These are phyloP conservation scores for Rosa hybrid DNA, from an alignment of 331 rosid species.

Conservation along the genomic window DNA sequence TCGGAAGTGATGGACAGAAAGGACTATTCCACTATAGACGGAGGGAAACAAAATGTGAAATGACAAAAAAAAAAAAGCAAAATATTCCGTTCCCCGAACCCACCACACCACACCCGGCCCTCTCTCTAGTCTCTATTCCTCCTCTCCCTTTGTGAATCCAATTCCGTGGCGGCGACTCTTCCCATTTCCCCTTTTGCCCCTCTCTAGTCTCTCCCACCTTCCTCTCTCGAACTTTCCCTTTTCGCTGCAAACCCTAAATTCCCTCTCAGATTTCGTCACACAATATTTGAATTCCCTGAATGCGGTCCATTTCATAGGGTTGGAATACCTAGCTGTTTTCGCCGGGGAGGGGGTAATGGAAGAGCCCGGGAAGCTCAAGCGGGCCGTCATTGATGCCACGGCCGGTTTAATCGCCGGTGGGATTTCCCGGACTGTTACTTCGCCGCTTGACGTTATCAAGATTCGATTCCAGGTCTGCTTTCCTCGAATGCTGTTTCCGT, in stretches of 20 bases:
- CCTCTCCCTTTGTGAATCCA: background rate
- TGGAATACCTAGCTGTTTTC: constrained; percentile 17
- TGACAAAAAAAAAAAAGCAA: background rate
- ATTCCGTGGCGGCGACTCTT: background rate
- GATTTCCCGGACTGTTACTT: constrained; percentile 82
- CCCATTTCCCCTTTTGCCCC: background rate
- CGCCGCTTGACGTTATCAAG: constrained; percentile 97
- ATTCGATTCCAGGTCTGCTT: constrained; percentile 82
- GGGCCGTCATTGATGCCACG: constrained; percentile 59
- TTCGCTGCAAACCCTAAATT: too few relatives aligned
- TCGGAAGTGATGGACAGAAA: background rate
- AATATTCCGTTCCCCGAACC: background rate
- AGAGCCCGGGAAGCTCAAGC: constrained; percentile 67
- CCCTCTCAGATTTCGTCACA: background rate
- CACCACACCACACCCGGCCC: background rate
- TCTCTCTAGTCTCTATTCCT: too few relatives aligned
- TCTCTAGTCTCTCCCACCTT: too few relatives aligned
- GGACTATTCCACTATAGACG: background rate
- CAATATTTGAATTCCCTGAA: background rate
- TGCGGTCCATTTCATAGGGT: constrained; percentile 30
- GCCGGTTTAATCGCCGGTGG: constrained; percentile 94
- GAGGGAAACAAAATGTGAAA: background rate
- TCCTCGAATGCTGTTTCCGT: background rate
- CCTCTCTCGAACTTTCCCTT: too few relatives aligned
- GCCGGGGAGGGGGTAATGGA: constrained; percentile 54